Conservation (phyloP, 352 stramenopile genomes). For the Phytophthora vignae region DNA sequence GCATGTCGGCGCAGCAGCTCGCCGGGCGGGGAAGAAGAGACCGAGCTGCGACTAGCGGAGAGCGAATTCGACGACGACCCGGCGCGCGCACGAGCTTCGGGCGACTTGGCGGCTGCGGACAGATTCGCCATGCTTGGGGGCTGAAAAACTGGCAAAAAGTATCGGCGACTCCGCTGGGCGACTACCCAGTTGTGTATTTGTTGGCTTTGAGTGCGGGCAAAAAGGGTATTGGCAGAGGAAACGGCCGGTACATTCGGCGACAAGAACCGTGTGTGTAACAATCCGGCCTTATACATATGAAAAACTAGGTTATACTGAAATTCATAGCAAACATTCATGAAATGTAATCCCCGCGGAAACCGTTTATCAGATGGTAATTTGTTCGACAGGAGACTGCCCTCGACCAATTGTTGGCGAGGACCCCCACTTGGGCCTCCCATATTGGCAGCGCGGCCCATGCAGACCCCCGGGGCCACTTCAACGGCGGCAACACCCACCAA, state of each 20-base stretch:
- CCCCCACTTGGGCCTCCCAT: conserved; percentile 28
- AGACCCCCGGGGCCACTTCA: neutral
- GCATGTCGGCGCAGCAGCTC: conserved; percentile 29
- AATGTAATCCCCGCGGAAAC: neutral
- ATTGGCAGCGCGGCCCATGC: conserved; percentile 29
- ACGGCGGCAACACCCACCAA: neutral
- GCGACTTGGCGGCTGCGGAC: neutral
- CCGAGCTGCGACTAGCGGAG: conserved; percentile 15
- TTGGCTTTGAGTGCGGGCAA: conserved; percentile 12
- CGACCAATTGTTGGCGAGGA: conserved; percentile 26
- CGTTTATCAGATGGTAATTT: neutral
- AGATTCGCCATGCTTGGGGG: conserved; percentile 25
- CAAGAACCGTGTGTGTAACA: conserved; percentile 16
- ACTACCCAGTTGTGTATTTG: neutral
- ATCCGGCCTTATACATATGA: neutral
- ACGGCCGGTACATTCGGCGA: conserved; percentile 10
- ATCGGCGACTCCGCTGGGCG: neutral
- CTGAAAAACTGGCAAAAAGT: conserved; percentile 19
- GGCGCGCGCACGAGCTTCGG: conserved; percentile 1
- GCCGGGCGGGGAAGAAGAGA: conserved; percentile 22
- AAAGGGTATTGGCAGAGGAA: conserved; percentile 20
- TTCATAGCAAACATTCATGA: neutral
- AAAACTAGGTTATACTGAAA: neutral
- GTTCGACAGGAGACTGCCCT: conserved; percentile 4
- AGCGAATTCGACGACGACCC: neutral